Conservation (phyloP, 495 filamentous ascomycete species). For the Penicillium atrosanguineum region DNA sequence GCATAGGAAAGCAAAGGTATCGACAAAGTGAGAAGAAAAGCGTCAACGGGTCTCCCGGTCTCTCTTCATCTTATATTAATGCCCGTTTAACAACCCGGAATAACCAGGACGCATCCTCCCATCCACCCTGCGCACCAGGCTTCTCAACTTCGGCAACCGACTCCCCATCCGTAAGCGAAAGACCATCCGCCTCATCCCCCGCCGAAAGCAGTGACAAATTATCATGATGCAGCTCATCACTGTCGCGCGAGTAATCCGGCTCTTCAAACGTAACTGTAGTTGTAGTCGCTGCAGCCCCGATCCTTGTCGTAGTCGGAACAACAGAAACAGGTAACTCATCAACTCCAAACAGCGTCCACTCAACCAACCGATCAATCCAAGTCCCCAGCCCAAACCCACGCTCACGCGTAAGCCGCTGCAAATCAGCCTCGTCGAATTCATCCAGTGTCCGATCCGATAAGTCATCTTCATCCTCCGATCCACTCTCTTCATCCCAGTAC, state of each 20-base stretch:
- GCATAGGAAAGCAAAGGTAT: background rate
- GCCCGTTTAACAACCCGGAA: slow-evolving; percentile 73
- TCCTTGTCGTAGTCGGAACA: slow-evolving; percentile 6
- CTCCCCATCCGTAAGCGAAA: slow-evolving; percentile 24
- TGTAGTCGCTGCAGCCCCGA: slow-evolving; percentile 53
- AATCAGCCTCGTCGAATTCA: slow-evolving; percentile 44
- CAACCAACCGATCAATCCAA: slow-evolving; percentile 72
- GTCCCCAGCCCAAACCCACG: slow-evolving; percentile 67
- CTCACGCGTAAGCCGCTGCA: slow-evolving; percentile 47
- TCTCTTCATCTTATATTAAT: slow-evolving; percentile 48
- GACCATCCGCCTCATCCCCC: slow-evolving; percentile 29
- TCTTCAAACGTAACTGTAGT: slow-evolving; percentile 35
- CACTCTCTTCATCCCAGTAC: slow-evolving; percentile 13
- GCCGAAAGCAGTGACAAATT: slow-evolving; percentile 12
- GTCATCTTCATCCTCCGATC: slow-evolving; percentile 25
- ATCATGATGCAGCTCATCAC: slow-evolving; percentile 6
- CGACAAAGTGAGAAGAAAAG: background rate
- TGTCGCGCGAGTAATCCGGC: background rate
- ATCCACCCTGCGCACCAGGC: slow-evolving; percentile 55
- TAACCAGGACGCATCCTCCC: slow-evolving; percentile 85
- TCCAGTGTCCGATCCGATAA: slow-evolving; percentile 21
- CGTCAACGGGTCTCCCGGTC: background rate
- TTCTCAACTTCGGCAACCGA: slow-evolving; percentile 33
- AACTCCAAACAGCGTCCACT: slow-evolving; percentile 75
- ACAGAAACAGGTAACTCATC: slow-evolving; percentile 49